Conservation (phyloP, 108 stramenopile genomes). For the Skeletonema costatum region DNA sequence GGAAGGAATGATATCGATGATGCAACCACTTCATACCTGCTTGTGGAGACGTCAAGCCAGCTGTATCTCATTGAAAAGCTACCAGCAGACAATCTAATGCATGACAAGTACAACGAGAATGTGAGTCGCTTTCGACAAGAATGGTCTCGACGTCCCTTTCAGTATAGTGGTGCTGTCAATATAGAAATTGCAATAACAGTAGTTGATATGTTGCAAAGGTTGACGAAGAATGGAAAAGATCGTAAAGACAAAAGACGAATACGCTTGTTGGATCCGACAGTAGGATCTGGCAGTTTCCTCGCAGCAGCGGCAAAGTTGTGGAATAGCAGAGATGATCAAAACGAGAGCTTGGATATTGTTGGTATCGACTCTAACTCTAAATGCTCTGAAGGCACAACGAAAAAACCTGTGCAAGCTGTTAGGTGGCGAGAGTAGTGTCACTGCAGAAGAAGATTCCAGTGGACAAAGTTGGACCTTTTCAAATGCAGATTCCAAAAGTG, state of each 20-base stretch:
- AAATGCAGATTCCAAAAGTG: neutral
- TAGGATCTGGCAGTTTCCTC: conserved; percentile 73
- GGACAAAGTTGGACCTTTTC: conserved; percentile 5
- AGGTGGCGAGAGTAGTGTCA: neutral
- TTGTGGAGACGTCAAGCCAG: conserved; percentile 41
- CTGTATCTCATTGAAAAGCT: conserved; percentile 18
- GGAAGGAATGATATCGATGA: neutral
- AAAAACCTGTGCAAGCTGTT: conserved; percentile 55
- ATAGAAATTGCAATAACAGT: conserved; percentile 50
- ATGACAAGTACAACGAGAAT: neutral
- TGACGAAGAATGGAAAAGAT: neutral
- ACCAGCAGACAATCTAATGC: neutral
- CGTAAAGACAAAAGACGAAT: neutral
- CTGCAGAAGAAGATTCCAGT: neutral
- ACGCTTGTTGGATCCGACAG: conserved; percentile 61
- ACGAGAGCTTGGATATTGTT: conserved; percentile 32
- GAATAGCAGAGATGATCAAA: conserved; percentile 5
- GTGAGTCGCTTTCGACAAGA: conserved; percentile 4
- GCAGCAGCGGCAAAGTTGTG: conserved; percentile 48
- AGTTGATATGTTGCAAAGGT: conserved; percentile 50
- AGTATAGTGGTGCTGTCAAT: conserved; percentile 75
- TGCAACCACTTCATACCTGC: conserved; percentile 10
- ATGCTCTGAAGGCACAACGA: conserved; percentile 50
- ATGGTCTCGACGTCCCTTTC: conserved; percentile 72
- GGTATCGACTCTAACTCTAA: conserved; percentile 64